Evolutionary conservation across 352 stramenopile species (phyloP), one percentile per base, ranked within the genome.

Genomic region (Phytophthora sp.): DNA sequence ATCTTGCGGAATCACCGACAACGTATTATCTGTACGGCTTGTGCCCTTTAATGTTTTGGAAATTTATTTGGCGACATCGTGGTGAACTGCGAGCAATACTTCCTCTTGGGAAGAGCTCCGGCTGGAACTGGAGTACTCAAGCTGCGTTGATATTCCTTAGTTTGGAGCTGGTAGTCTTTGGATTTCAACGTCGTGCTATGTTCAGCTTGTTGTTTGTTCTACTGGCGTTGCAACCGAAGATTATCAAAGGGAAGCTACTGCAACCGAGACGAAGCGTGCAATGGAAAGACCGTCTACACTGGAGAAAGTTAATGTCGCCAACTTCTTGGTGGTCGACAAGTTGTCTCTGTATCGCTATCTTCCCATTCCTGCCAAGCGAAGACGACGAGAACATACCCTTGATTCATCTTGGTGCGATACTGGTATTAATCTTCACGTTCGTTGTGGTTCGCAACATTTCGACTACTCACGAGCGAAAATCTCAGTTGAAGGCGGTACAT

Each of bases 21-120:
- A 90, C 75, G 27, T 90, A 93, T 53, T 91, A 90, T 54, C 39
- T 91, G 30, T 95, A 92, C 57, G 59, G 83, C 8, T 49, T 73
- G 20, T 95, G 90, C 50, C 79, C 82, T 18, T 45, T 91, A n/a
- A 41, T 86, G 4, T 91, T 88, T 38, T 93, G 87, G 82, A 71
- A 80, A 50, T 84, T 84, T 57, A 50, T 87, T n/a, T 83, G 73
- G 69, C 66, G 33, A 18, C 65, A 87, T 33, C 69, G 68, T 18
- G 3, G 39, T 24, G 20, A 85, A 26, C 51, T 88, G 6, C 42
- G 33, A 24, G 44, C 46, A 15, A 49, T 23, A 33, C 16, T 69
- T 7, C 26, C 52, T 38, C 20, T 20, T 58, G 36, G 21, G 21
- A 44, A 38, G 16, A 4, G 12, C 26, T 60, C 53, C 26, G 29